These are phyloP conservation scores for Schwanniomyces vanrijiae DNA, from an alignment of 805 yeast species.

Conservation along the genomic window DNA sequence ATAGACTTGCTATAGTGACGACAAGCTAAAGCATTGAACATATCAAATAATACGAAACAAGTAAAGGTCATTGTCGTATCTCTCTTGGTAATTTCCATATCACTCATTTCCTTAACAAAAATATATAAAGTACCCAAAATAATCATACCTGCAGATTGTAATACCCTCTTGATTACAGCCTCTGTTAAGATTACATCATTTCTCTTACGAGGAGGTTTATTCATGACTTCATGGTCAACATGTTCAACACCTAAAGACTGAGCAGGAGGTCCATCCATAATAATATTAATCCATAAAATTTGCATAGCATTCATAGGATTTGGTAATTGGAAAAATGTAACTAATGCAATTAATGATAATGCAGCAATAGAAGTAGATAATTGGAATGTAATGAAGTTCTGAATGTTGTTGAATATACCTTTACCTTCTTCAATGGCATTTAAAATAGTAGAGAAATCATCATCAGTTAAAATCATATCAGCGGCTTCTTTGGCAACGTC, in stretches of 20 bases:
- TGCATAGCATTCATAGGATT: slow-evolving; percentile 98
- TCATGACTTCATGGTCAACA: slow-evolving; percentile 94
- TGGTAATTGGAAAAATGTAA: slow-evolving; percentile 85
- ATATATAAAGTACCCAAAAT: slow-evolving; percentile 84
- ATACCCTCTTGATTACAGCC: slow-evolving; percentile 66
- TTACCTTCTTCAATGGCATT: slow-evolving; percentile 97
- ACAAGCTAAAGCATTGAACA: slow-evolving; percentile 95
- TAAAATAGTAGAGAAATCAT: slow-evolving; percentile 91
- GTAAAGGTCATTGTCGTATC: slow-evolving; percentile 99
- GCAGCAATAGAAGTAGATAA: slow-evolving; percentile 96
- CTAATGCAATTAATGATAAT: slow-evolving; percentile 78
- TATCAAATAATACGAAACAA: slow-evolving; percentile 91
- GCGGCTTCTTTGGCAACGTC: slow-evolving; percentile 99
- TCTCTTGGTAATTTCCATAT: slow-evolving; percentile 79
- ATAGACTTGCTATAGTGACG: slow-evolving; percentile 85
- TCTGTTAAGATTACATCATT: slow-evolving; percentile 79
- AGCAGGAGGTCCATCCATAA: slow-evolving; percentile 99
- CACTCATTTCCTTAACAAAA: slow-evolving; percentile 83
- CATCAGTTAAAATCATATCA: slow-evolving; percentile 96
- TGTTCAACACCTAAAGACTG: slow-evolving; percentile 97
- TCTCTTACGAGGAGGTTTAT: slow-evolving; percentile 91
- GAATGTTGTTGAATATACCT: slow-evolving; percentile 94
- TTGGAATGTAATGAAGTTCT: slow-evolving; percentile 92
- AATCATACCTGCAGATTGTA: slow-evolving; percentile 76
- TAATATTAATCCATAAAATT: slow-evolving; percentile 93